phyloP scores from a whole-genome alignment of 768 basidiomycete species.

The Boletus sp. region DNA sequence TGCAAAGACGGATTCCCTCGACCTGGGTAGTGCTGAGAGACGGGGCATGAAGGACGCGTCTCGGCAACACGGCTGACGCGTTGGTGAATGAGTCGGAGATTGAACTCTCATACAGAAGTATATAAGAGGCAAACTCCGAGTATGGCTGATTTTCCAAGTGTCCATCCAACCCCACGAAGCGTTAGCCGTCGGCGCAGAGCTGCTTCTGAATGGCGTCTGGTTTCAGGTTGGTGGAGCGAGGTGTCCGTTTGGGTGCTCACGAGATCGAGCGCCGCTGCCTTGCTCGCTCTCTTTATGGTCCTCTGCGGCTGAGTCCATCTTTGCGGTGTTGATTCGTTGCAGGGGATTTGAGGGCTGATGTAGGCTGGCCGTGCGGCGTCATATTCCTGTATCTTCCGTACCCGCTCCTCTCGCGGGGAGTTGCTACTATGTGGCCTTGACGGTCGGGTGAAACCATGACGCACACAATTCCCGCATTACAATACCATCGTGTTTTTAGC shows the following conservation, averaged over 20 bases:
- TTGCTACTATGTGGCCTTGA: slow-evolving; percentile 63
- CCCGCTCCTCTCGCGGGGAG: slow-evolving; percentile 32
- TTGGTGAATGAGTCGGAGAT: slow-evolving; percentile 24
- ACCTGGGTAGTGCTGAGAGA: slow-evolving; percentile 45
- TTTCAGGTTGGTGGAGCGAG: slow-evolving; percentile 82
- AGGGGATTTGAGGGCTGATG: slow-evolving; percentile 41
- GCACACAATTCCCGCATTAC: slow-evolving; percentile 42
- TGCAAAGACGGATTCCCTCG: slow-evolving; percentile 67
- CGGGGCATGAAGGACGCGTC: slow-evolving; percentile 36
- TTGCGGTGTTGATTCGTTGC: slow-evolving; percentile 51
- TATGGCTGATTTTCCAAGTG: slow-evolving; percentile 42
- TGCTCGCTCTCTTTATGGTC: slow-evolving; percentile 34
- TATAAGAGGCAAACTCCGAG: slow-evolving; percentile 28
- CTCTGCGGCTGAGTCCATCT: slow-evolving; percentile 45
- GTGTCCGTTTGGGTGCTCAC: slow-evolving; percentile 51
- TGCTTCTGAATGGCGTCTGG: slow-evolving; percentile 53
- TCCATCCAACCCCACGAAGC: slow-evolving; percentile 68
- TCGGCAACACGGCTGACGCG: slow-evolving; percentile 15
- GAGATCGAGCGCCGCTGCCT: slow-evolving; percentile 39
- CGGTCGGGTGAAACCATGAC: slow-evolving; percentile 82
- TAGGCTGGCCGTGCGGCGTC: slow-evolving; percentile 51
- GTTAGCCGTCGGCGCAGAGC: slow-evolving; percentile 46
- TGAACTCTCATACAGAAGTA: slow-evolving; percentile 17
- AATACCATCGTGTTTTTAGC: neutral
- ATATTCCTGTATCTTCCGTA: slow-evolving; percentile 85